phyloP scores from a whole-genome alignment of 129 eudicot genomes.

The Ambrosia artemisiifolia region DNA sequence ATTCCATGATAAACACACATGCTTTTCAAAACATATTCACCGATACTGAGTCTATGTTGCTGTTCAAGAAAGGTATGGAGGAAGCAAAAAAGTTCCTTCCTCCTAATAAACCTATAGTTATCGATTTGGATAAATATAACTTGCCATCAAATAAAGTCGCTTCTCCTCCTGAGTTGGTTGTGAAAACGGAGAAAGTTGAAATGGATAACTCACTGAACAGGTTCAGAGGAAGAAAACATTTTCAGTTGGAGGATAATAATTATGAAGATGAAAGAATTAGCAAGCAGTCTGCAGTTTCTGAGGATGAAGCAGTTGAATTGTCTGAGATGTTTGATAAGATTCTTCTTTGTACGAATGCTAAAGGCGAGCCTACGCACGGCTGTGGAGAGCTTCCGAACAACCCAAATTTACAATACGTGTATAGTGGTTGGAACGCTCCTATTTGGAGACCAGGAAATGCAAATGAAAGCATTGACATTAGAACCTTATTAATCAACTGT shows the following conservation, averaged over 20 bases:
- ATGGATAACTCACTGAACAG: slow-evolving; percentile 26
- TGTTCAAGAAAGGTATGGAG: slow-evolving; percentile 69
- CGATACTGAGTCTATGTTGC: slow-evolving; percentile 55
- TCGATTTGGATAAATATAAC: slow-evolving; percentile 57
- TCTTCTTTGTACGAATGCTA: slow-evolving; percentile 42
- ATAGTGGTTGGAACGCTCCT: slow-evolving; percentile 37
- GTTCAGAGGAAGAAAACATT: slow-evolving; percentile 58
- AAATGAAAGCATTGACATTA: slow-evolving; percentile 49
- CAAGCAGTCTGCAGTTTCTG: slow-evolving; percentile 61
- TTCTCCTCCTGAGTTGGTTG: slow-evolving; percentile 13
- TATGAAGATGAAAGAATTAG: slow-evolving; percentile 62
- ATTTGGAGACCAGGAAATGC: slow-evolving; percentile 39
- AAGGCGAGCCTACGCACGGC: slow-evolving; percentile 27
- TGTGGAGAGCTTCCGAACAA: slow-evolving; percentile 17
- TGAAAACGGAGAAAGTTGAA: slow-evolving; percentile 57
- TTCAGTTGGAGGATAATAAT: slow-evolving; percentile 45
- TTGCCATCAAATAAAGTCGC: slow-evolving; percentile 43
- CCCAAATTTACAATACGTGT: not conserved
- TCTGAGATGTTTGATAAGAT: slow-evolving; percentile 68
- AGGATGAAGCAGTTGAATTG: slow-evolving; percentile 52
- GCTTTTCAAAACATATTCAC: slow-evolving; percentile 36
- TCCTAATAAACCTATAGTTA: slow-evolving; percentile 38
- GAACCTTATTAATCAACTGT: slow-evolving; percentile 57
- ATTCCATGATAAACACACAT: slow-evolving; percentile 28
- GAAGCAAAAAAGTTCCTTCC: slow-evolving; percentile 90